Percentiles rank a stretch among this genome's conserved stretches.
These are phyloP conservation scores for Iris pallida DNA, from an alignment of 116 monocot species.

Conservation along the genomic window DNA sequence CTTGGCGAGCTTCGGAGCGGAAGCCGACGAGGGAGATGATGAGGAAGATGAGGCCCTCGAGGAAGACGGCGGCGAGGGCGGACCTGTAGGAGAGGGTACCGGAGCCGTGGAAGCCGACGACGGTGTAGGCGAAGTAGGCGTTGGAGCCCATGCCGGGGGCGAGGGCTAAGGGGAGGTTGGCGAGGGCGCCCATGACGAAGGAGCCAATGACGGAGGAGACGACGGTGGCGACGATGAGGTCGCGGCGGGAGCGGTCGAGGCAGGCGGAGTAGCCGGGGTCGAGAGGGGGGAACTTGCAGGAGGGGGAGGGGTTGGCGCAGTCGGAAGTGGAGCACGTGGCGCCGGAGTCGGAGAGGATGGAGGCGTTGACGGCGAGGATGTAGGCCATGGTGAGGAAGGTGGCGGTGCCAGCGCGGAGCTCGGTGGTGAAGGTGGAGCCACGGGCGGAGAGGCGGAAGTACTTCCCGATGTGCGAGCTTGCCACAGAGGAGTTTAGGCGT, in stretches of 20 bases:
- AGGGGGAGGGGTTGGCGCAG: constrained; percentile 34
- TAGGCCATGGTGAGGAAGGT: constrained; percentile 89
- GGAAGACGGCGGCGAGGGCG: constrained; percentile 62
- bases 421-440: constrained; percentile 66
- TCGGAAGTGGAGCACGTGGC: constrained; percentile 73
- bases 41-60: constrained; percentile 24
- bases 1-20: constrained; percentile 56
- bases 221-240: constrained; percentile 82
- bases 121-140: constrained; percentile 88
- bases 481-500: constrained; percentile 28
- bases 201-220: constrained; percentile 64
- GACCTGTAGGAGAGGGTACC: constrained; percentile 60
- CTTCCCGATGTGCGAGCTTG: constrained; percentile 19
- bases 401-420: constrained; percentile 87
- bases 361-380: constrained; percentile 39
- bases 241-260: constrained; percentile 55
- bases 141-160: constrained; percentile 93
- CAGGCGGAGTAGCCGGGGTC: constrained; percentile 55
- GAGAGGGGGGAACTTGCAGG: constrained; percentile 42
- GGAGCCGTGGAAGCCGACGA: constrained; percentile 91
- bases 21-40: constrained; percentile 55
- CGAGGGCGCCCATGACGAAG: constrained; percentile 56
- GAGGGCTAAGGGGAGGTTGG: constrained; percentile 28
- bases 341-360: constrained; percentile 87
- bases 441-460: constrained; percentile 28